phyloP scores from a whole-genome alignment of 257 asterid species.

The Parsonsia alboflavescens region DNA sequence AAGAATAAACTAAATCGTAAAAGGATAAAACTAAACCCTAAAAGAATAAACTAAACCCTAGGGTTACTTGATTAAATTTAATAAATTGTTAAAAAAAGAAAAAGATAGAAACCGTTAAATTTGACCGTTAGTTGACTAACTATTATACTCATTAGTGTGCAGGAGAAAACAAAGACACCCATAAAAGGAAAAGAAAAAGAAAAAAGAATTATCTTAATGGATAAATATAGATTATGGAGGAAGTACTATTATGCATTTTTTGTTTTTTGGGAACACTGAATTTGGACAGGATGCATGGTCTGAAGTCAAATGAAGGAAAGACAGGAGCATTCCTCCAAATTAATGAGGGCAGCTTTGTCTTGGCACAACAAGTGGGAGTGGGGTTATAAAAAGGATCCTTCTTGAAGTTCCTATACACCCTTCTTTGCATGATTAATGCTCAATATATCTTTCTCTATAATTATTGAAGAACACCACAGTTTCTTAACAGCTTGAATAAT shows the following conservation, averaged over 20 bases:
- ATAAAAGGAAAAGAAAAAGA: too few species aligned
- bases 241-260: neutral
- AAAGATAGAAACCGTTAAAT: too few species aligned
- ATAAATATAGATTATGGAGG: too few species aligned
- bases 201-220: neutral
- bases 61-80: too few species aligned
- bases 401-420: neutral
- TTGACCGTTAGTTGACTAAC: too few species aligned
- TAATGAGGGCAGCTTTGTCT: constrained; percentile 18
- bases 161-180: too few species aligned
- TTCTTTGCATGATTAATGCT: neutral
- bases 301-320: neutral
- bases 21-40: too few species aligned
- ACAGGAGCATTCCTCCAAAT: constrained; percentile 11
- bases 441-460: neutral
- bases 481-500: too few species aligned
- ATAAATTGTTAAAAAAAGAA: too few species aligned
- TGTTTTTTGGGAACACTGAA: neutral
- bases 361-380: constrained; percentile 15
- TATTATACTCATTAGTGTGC: too few species aligned
- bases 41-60: too few species aligned
- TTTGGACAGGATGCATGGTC: neutral
- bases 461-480: neutral
- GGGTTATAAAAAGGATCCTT: neutral
- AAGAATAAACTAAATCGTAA: too few species aligned